These are phyloP conservation scores for Pestalotiopsis sp. DNA, from an alignment of 2,329 filamentous ascomycete species.

Conservation along the genomic window DNA sequence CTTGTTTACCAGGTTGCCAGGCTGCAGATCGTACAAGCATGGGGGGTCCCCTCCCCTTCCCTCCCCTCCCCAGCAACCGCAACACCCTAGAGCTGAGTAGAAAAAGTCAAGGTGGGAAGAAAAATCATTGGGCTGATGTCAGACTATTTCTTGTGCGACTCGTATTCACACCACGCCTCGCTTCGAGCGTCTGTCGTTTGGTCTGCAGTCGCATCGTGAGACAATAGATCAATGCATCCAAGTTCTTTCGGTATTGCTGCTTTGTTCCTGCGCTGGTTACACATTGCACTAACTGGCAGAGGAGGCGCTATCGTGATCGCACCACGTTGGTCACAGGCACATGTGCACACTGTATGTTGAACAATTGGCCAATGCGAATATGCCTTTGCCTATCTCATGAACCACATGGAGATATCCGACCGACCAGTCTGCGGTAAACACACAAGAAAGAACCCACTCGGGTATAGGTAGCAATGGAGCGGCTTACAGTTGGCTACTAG, in stretches of 20 bases:
- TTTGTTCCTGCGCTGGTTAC: not conserved
- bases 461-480: not conserved
- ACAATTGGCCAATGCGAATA: not conserved
- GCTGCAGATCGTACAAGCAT: not conserved
- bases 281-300: not conserved
- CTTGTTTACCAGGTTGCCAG: not conserved
- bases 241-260: not conserved
- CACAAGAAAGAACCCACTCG: not conserved
- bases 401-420: not conserved
- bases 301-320: not conserved
- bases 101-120: not conserved
- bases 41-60: not conserved
- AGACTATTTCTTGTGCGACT: slow-evolving; percentile 1
- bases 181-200: not conserved
- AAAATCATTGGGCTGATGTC: not conserved
- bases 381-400: no score
- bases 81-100: no score
- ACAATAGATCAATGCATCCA: not conserved
- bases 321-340: not conserved
- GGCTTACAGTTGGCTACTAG: not conserved
- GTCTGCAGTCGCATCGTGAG: not conserved
- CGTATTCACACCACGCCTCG: not conserved
- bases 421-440: not conserved
- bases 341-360: not conserved
- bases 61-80: no score